Evolutionary conservation across 2,329 filamentous ascomycete species (phyloP).

Genomic region (Xylariaceae sp.): DNA sequence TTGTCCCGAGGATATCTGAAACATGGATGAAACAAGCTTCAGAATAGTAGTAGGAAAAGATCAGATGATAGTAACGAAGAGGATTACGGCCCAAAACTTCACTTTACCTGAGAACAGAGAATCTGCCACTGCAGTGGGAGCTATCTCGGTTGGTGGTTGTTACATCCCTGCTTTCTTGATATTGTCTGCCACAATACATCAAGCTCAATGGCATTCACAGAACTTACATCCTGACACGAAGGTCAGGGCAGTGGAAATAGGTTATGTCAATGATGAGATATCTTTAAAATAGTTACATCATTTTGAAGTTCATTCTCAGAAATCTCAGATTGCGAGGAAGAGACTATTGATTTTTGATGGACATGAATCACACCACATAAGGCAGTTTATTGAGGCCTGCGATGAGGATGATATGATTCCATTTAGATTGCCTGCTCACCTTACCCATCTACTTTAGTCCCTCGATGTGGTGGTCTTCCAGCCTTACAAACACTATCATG

Average conservation of each 20-base stretch:
- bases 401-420: background rate
- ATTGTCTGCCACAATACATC: background rate
- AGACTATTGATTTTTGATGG: background rate
- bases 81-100: background rate
- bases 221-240: background rate
- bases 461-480: background rate
- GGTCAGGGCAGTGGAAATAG: background rate
- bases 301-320: background rate
- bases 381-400: background rate
- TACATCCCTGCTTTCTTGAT: background rate
- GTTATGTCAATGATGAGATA: background rate
- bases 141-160: background rate
- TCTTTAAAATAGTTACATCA: background rate
- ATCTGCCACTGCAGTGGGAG: background rate
- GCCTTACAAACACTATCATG: background rate
- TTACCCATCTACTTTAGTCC: background rate
- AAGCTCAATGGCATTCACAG: background rate
- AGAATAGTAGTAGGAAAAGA: background rate
- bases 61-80: background rate
- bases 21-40: constrained; percentile 3
- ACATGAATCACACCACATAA: background rate
- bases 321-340: background rate
- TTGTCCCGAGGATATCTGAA: background rate
- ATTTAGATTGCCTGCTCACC: background rate
- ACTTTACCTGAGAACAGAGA: background rate